These are phyloP conservation scores for Paragyromitra xinjiangensis DNA, from an alignment of 495 filamentous ascomycete species.

Conservation along the genomic window DNA sequence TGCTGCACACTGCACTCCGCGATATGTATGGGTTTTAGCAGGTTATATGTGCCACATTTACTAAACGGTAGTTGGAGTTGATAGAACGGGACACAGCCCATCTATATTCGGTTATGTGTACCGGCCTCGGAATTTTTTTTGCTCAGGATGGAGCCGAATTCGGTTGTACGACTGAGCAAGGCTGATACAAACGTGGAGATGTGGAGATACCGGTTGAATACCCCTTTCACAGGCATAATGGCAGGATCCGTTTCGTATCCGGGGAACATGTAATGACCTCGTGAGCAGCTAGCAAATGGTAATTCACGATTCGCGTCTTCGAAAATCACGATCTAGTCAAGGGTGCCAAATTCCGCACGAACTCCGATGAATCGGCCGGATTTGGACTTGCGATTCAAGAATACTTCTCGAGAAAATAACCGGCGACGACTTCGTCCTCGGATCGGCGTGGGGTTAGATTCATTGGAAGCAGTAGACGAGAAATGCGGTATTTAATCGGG, in stretches of 20 bases:
- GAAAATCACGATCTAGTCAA: neutral
- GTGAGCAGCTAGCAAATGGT: constrained; percentile 22
- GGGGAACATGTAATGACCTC: constrained; percentile 19
- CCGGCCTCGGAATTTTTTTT: constrained; percentile 4
- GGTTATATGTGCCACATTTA: neutral
- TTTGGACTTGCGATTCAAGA: constrained; percentile 13
- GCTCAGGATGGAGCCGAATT: neutral
- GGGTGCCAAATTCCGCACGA: neutral
- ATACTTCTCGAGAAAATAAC: neutral
- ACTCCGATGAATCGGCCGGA: constrained; percentile 11
- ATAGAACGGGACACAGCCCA: neutral
- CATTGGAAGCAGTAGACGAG: neutral
- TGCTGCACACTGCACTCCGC: constrained; percentile 36
- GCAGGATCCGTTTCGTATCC: neutral
- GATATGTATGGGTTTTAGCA: constrained; percentile 27
- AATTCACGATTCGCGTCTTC: neutral
- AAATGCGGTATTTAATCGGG: constrained; percentile 24
- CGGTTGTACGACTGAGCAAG: constrained; percentile 12
- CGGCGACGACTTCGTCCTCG: neutral
- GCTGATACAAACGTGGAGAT: constrained; percentile 12
- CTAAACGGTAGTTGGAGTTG: constrained; percentile 7
- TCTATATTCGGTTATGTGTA: constrained; percentile 24
- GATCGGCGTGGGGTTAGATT: neutral
- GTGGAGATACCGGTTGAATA: constrained; percentile 28
- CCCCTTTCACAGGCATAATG: constrained; percentile 10